Evolutionary conservation across 805 yeast species (phyloP).

Genomic region (Kregervanrija pseudodelftensis): DNA sequence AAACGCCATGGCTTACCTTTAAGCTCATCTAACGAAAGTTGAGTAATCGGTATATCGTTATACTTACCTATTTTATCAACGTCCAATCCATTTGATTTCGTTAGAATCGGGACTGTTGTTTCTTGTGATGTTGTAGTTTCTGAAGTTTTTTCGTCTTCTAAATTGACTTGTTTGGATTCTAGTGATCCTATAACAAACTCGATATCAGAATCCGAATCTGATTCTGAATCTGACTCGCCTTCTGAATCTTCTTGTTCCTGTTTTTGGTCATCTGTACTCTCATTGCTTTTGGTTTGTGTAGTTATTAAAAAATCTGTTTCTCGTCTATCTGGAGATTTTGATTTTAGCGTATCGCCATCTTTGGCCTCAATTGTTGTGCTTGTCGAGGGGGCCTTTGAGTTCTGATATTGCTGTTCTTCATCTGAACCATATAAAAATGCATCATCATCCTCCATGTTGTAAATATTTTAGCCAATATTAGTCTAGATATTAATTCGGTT

Average conservation of each 20-base stretch:
- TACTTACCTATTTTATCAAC: slow-evolving; percentile 66
- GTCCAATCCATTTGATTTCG: slow-evolving; percentile 44
- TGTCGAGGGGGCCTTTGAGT: slow-evolving; percentile 7
- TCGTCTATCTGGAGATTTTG: too few species aligned
- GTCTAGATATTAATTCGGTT: too few species aligned
- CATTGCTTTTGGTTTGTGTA: too few species aligned
- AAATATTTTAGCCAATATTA: too few species aligned
- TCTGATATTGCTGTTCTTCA: slow-evolving; percentile 24
- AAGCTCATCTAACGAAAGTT: slow-evolving; percentile 68
- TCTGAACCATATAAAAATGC: slow-evolving; percentile 60
- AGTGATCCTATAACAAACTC: slow-evolving; percentile 68
- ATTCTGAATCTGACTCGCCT: slow-evolving; percentile 15
- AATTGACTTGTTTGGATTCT: slow-evolving; percentile 11
- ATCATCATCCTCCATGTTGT: slow-evolving; percentile 52
- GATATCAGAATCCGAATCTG: slow-evolving; percentile 47
- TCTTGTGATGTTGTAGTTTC: slow-evolving; percentile 15
- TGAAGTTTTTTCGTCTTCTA: slow-evolving; percentile 19
- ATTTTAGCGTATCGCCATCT: slow-evolving; percentile 11
- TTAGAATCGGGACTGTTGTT: slow-evolving; percentile 25
- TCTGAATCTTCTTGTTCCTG: slow-evolving; percentile 2
- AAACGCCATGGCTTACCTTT: slow-evolving; percentile 98
- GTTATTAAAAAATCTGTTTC: too few species aligned
- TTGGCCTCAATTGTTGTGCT: slow-evolving; percentile 15
- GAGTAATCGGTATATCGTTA: slow-evolving; percentile 79
- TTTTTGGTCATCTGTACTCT: too few species aligned